Percentiles rank a stretch among this genome's conserved stretches.
These are phyloP conservation scores for Ramularia collo-cygni DNA, from an alignment of 2,329 filamentous ascomycete genomes.

Conservation along the genomic window DNA sequence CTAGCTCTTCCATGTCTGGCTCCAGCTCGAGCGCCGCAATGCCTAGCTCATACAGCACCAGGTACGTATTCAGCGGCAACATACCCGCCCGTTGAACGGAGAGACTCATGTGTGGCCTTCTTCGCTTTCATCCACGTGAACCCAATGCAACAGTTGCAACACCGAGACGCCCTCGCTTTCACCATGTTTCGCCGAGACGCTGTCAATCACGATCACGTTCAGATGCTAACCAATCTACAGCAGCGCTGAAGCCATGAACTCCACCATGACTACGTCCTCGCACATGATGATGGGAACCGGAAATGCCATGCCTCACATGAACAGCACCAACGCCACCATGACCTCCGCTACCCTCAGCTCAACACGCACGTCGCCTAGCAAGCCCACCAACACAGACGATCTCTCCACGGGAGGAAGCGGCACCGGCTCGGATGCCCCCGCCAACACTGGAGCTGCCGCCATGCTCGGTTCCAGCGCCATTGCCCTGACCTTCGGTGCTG, in stretches of 20 bases:
- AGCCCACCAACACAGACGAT: slow-evolving; percentile 7
- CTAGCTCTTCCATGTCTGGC: slow-evolving; percentile 14
- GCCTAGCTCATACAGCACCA: slow-evolving; percentile 3
- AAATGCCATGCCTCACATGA: slow-evolving; percentile 21
- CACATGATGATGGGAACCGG: slow-evolving; percentile 17
- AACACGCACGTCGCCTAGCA: slow-evolving; percentile 6
- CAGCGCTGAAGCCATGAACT: slow-evolving; percentile 2
- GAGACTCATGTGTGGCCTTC: no score
- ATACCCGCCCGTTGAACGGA: not conserved
- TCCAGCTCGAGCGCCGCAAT: slow-evolving; percentile 6
- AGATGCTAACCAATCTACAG: slow-evolving; percentile 7
- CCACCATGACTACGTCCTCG: slow-evolving; percentile 13
- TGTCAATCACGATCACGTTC: no score
- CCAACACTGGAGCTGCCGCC: slow-evolving; percentile 14
- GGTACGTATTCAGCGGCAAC: slow-evolving; percentile 4
- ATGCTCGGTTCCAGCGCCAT: slow-evolving; percentile 29
- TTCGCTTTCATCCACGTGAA: no score
- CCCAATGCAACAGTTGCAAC: no score
- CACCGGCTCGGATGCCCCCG: slow-evolving; percentile 6
- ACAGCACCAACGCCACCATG: slow-evolving; percentile 22
- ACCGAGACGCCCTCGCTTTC: no score
- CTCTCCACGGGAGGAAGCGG: slow-evolving; percentile 12
- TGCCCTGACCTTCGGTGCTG: slow-evolving; percentile 35
- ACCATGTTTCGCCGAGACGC: no score
- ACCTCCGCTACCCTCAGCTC: slow-evolving; percentile 18